A percentile compares a stretch with the other conserved stretches of the same genome.
Conservation (phyloP, 163 green algal genomes). For the Scenedesmus sp. region DNA sequence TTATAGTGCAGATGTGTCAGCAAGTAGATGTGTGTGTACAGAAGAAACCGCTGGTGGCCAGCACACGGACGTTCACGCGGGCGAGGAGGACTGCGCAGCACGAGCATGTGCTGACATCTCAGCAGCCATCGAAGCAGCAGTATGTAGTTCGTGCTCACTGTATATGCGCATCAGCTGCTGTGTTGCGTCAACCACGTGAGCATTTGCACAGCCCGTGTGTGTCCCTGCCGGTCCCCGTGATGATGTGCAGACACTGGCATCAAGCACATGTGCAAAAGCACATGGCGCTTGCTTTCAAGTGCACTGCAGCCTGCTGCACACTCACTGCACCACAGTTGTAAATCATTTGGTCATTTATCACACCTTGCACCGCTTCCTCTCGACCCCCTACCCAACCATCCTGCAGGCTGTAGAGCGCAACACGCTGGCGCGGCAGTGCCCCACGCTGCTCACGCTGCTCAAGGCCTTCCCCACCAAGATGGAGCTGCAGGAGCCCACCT, state of each 20-base stretch:
- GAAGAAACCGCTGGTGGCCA: background rate
- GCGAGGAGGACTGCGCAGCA: background rate
- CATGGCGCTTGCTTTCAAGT: too few species aligned
- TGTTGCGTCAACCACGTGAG: background rate
- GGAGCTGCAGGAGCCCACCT: conserved; percentile 73
- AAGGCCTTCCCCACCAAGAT: conserved; percentile 54
- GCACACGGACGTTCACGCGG: background rate
- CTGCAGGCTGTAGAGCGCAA: conserved; percentile 48
- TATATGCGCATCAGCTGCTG: background rate
- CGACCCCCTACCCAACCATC: background rate
- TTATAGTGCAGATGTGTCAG: background rate
- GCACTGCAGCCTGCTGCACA: too few species aligned
- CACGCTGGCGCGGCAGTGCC: conserved; percentile 54
- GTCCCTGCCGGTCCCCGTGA: too few species aligned
- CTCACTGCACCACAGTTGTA: too few species aligned
- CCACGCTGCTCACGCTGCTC: conserved; percentile 53
- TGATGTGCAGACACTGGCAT: background rate
- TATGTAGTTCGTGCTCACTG: background rate
- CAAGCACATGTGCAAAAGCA: background rate
- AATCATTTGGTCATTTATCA: too few species aligned
- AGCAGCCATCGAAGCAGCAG: background rate
- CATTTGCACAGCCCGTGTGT: too few species aligned
- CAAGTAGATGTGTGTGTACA: background rate
- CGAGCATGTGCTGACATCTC: background rate
- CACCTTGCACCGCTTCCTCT: too few species aligned